Percentiles rank a stretch among this genome's conserved stretches.
phyloP scores from a whole-genome alignment of 1,139 yeast genomes.

The Geotrichum candidum region DNA sequence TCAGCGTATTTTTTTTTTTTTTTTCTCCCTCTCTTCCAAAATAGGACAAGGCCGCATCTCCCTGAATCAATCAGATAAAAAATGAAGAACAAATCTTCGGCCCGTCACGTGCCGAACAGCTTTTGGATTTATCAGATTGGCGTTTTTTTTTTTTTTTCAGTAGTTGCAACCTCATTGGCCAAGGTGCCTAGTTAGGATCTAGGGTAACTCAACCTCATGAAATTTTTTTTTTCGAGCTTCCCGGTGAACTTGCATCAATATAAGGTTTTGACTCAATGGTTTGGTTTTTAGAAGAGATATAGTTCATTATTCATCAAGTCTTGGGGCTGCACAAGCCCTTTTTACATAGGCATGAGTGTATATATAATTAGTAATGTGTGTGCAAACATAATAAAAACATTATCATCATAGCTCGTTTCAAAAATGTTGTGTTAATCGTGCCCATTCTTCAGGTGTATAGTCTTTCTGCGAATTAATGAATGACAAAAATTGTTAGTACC shows the following conservation, averaged over 20 bases:
- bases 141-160: not conserved
- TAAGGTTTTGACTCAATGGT: not conserved
- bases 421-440: not conserved
- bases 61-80: too few relatives aligned
- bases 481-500: not conserved
- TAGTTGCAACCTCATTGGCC: not conserved
- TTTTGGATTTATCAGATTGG: too few relatives aligned
- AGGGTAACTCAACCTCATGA: not conserved
- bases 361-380: not conserved
- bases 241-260: not conserved
- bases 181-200: not conserved
- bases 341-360: not conserved
- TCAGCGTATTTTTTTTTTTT: too few relatives aligned
- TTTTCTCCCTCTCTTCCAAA: too few relatives aligned
- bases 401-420: not conserved
- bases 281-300: not conserved
- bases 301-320: not conserved
- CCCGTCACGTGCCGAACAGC: too few relatives aligned
- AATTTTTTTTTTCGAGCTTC: too few relatives aligned
- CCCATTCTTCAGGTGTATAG: conserved; percentile 32
- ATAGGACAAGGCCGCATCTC: too few relatives aligned
- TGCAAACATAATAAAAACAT: not conserved
- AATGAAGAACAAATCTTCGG: too few relatives aligned
- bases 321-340: not conserved
- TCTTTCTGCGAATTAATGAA: conserved; percentile 24